Evolutionary conservation across 2,329 filamentous ascomycete species (phyloP).

Genomic region (Talaromyces sp.): DNA sequence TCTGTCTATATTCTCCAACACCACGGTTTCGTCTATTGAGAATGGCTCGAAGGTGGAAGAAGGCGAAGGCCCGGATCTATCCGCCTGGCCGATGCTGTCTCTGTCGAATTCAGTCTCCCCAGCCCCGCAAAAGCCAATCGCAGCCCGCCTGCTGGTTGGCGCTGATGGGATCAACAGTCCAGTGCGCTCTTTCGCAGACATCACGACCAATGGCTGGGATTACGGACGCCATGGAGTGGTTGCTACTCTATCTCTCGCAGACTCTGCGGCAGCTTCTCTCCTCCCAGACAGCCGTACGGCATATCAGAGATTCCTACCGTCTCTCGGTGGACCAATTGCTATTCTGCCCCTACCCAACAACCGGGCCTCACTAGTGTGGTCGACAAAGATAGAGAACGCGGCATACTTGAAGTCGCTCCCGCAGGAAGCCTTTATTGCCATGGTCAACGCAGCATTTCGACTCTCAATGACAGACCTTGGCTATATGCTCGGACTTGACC

Average conservation of each 20-base stretch:
- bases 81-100: constrained; percentile 79
- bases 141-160: constrained; percentile 79
- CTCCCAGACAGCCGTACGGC: constrained; percentile 58
- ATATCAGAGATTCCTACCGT: constrained; percentile 91
- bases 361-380: constrained; percentile 86
- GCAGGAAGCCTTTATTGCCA: constrained; percentile 67
- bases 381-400: constrained; percentile 76
- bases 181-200: constrained; percentile 81
- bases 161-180: constrained; percentile 95
- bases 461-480: constrained; percentile 71
- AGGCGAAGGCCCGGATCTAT: constrained; percentile 65
- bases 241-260: constrained; percentile 71
- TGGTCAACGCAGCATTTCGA: constrained; percentile 92
- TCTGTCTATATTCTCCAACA: constrained; percentile 63
- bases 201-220: constrained; percentile 84
- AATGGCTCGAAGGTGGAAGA: constrained; percentile 51
- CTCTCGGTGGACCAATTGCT: constrained; percentile 70
- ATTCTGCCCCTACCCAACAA: constrained; percentile 84
- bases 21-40: constrained; percentile 72
- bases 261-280: constrained; percentile 22
- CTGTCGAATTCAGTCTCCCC: constrained; percentile 51
- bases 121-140: constrained; percentile 49
- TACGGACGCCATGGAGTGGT: constrained; percentile 88
- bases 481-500: constrained; percentile 67
- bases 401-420: constrained; percentile 70